Evolutionary conservation across 2,329 filamentous ascomycete species (phyloP), one percentile per base, ranked within the genome.

Genomic region (Aspergillus piperis): DNA sequence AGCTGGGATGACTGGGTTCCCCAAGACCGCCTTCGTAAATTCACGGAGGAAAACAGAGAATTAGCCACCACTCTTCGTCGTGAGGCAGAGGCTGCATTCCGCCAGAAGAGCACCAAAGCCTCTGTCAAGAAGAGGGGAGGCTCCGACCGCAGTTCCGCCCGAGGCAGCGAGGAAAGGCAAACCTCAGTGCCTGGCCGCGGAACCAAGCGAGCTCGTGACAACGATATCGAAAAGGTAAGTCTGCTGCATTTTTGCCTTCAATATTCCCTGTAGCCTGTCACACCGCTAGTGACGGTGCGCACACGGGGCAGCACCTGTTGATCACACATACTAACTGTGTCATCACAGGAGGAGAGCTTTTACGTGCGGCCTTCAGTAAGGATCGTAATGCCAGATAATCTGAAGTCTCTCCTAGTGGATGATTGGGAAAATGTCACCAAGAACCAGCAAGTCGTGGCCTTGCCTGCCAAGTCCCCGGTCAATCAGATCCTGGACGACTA

Each of bases 371-470:
- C 94, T 19, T 91, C 92, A 17, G 89, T 99, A 70, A 91, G 92
- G 69, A 85, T 99, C 44, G 84, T 88, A 53, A 88, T 98, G 65
- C 92, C 95, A 0, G 95, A 98, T 72, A 87, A 90, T 66, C 83
- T 99, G 66, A 97, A 98, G 80, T 91, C 90, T 15, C 84, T 96
- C 64, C 86, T 99, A 3, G 95, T 99, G 21, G 95, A 99, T 73
- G 95, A 99, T 75, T 99, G 95, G 95, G 95, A 99, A 77, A 96
- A 97, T 70, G 88, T 99, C 63, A 99, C 95, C 59, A 98, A 97
- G 80, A 95, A 96, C 73, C 87, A 92, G 68, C 91, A 94, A 72
- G 87, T 98, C 3, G 91, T 97, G 32, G 88, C 91, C 1, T 82
- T 99, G 15, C 95, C 95, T 0, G 88, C 92, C 50, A 82, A 84